Percentiles rank a stretch among this genome's conserved stretches.
phyloP scores from a whole-genome alignment of 208 protist species.

The Sergeia podlipaevii region DNA sequence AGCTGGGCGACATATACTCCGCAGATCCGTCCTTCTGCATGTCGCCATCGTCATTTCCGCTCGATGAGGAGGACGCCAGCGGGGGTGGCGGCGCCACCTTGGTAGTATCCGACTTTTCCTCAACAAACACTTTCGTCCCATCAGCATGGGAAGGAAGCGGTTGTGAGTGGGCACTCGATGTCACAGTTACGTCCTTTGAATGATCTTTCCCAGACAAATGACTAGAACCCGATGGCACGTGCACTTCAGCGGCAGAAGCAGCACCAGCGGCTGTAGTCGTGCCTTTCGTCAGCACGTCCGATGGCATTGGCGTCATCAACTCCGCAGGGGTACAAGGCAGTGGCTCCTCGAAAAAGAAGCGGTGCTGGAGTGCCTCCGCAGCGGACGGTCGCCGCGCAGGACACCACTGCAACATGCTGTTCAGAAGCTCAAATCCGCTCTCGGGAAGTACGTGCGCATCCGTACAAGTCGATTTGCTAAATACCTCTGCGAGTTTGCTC shows the following conservation, averaged over 20 bases:
- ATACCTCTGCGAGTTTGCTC: constrained; percentile 41
- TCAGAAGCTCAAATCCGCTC: constrained; percentile 70
- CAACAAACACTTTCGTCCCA: too few relatives aligned
- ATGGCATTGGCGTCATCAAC: constrained; percentile 60
- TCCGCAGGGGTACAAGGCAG: constrained; percentile 59
- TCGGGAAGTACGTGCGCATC: constrained; percentile 17
- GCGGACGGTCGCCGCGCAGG: constrained; percentile 70
- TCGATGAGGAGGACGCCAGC: too few relatives aligned
- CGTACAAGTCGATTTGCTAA: constrained; percentile 12
- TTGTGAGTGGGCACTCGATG: too few relatives aligned
- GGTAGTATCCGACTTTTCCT: too few relatives aligned
- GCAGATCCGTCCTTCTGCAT: not conserved
- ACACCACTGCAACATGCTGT: constrained; percentile 71
- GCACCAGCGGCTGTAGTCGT: not conserved
- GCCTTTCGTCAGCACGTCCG: not conserved
- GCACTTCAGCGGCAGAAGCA: not conserved
- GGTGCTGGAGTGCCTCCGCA: constrained; percentile 63
- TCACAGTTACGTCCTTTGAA: too few relatives aligned
- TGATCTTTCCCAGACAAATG: too few relatives aligned
- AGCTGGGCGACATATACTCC: too few relatives aligned
- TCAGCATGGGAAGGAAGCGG: too few relatives aligned
- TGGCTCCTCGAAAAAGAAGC: constrained; percentile 76
- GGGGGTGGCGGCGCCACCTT: too few relatives aligned
- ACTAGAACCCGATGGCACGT: too few relatives aligned
- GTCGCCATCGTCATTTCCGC: not conserved